phyloP scores from a whole-genome alignment of 1,284 basidiomycete species.

The Tilletia caries region DNA sequence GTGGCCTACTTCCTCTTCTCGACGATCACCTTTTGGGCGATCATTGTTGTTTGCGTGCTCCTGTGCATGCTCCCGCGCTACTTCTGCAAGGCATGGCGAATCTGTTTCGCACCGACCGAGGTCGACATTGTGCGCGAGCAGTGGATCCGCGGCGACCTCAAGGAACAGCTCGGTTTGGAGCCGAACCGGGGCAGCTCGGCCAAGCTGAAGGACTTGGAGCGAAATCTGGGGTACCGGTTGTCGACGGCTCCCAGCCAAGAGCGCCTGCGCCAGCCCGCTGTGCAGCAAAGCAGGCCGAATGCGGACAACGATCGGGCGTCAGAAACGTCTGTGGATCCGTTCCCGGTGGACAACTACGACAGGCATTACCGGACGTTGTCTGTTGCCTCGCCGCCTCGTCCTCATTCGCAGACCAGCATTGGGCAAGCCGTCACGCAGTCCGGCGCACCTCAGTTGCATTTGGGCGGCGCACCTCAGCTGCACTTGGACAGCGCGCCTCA shows the following conservation, averaged over 20 bases:
- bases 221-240: constrained; percentile 21
- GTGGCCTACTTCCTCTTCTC: constrained; percentile 37
- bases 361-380: constrained; percentile 23
- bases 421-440: too few species aligned
- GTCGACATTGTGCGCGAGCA: constrained; percentile 43
- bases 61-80: constrained; percentile 43
- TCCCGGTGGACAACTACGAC: constrained; percentile 26
- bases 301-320: constrained; percentile 33
- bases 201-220: constrained; percentile 25
- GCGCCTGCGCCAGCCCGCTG: constrained; percentile 14
- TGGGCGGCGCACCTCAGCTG: too few species aligned
- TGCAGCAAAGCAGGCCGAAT: constrained; percentile 20
- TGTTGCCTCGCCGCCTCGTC: constrained; percentile 18
- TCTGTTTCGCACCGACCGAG: constrained; percentile 40
- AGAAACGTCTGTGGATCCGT: constrained; percentile 34
- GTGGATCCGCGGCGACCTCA: constrained; percentile 43
- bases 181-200: background rate
- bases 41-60: constrained; percentile 36
- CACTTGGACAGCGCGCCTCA: too few species aligned
- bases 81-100: constrained; percentile 34
- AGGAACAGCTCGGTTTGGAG: constrained; percentile 36
- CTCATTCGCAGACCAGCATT: constrained; percentile 15
- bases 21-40: constrained; percentile 42
- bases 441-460: too few species aligned
- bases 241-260: constrained; percentile 22